phyloP scores from a whole-genome alignment of 192 early-diverging fungal genomes.

The Linnemannia schmuckeri region DNA sequence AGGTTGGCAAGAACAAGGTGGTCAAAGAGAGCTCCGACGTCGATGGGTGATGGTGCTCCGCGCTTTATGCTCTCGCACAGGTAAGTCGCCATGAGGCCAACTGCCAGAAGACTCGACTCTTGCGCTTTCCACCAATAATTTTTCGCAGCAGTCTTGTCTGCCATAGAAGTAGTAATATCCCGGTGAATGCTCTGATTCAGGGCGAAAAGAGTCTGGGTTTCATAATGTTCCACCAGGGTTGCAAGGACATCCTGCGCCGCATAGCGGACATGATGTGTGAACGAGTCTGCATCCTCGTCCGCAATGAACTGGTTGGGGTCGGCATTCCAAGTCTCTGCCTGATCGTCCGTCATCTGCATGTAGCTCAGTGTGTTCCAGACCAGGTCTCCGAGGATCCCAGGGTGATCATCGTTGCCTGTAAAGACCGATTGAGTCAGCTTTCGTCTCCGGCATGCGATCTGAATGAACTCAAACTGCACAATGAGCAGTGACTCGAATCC shows the following conservation, averaged over 20 bases:
- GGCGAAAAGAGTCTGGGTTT: constrained; percentile 10
- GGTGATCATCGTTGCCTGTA: constrained; percentile 43
- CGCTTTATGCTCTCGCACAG: constrained; percentile 62
- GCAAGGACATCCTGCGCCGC: constrained; percentile 75
- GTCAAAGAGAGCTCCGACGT: constrained; percentile 83
- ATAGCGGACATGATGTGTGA: constrained; percentile 83
- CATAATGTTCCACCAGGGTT: constrained; percentile 13
- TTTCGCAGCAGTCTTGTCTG: constrained; percentile 12
- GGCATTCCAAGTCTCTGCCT: constrained; percentile 77
- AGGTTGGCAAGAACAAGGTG: constrained; percentile 82
- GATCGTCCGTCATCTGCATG: constrained; percentile 82
- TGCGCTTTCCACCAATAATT: constrained; percentile 80
- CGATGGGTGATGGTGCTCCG: constrained; percentile 39
- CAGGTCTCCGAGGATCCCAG: constrained; percentile 66
- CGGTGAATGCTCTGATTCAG: constrained; percentile 41
- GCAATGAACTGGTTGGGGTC: constrained; percentile 91
- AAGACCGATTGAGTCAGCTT: constrained; percentile 65
- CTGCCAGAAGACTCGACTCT: constrained; percentile 82
- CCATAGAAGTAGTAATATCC: constrained; percentile 59
- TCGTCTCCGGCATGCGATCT: constrained; percentile 58
- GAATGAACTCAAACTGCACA: constrained; percentile 74
- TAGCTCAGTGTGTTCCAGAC: constrained; percentile 70
- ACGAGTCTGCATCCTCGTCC: constrained; percentile 90
- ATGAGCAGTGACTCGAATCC: constrained; percentile 72
- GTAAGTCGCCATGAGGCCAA: constrained; percentile 75